These are phyloP conservation scores for Talaromyces thailandensis DNA, from an alignment of 495 filamentous ascomycete species.

Conservation along the genomic window DNA sequence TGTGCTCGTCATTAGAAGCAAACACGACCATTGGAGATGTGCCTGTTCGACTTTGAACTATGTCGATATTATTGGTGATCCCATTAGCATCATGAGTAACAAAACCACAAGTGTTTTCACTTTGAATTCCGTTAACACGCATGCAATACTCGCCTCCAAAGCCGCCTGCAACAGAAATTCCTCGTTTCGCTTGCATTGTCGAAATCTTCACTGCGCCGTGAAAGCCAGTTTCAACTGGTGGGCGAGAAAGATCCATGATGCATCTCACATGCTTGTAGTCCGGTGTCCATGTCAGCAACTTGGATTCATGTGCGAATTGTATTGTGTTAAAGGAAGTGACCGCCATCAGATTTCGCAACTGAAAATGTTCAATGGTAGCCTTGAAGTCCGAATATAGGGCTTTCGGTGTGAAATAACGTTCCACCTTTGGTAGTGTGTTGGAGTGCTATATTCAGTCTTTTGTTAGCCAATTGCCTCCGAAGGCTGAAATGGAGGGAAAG, in stretches of 20 bases:
- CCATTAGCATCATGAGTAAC: conserved; percentile 60
- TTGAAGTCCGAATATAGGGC: conserved; percentile 58
- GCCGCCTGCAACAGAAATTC: conserved; percentile 67
- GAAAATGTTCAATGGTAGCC: conserved; percentile 71
- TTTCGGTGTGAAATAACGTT: conserved; percentile 56
- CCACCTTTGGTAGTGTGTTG: conserved; percentile 18
- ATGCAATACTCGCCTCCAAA: conserved; percentile 78
- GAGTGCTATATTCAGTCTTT: conserved; percentile 8
- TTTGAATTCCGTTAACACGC: conserved; percentile 37
- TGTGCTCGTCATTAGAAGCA: conserved; percentile 70
- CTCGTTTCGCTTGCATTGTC: conserved; percentile 57
- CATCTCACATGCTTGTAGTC: conserved; percentile 29
- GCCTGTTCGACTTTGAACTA: conserved; percentile 51
- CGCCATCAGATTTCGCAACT: conserved; percentile 77
- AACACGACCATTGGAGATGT: conserved; percentile 62
- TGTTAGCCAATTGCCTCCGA: not conserved
- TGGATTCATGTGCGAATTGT: conserved; percentile 61
- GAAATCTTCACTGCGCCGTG: conserved; percentile 49
- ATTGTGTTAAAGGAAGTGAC: conserved; percentile 63
- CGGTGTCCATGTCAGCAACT: conserved; percentile 40
- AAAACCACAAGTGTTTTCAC: conserved; percentile 45
- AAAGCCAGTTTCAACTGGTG: conserved; percentile 27
- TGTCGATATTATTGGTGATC: conserved; percentile 82
- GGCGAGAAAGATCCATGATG: conserved; percentile 56
- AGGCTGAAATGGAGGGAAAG: not conserved